These are phyloP conservation scores for Trichoderma afroharzianum DNA, from an alignment of 2,329 filamentous ascomycete genomes.

Conservation along the genomic window DNA sequence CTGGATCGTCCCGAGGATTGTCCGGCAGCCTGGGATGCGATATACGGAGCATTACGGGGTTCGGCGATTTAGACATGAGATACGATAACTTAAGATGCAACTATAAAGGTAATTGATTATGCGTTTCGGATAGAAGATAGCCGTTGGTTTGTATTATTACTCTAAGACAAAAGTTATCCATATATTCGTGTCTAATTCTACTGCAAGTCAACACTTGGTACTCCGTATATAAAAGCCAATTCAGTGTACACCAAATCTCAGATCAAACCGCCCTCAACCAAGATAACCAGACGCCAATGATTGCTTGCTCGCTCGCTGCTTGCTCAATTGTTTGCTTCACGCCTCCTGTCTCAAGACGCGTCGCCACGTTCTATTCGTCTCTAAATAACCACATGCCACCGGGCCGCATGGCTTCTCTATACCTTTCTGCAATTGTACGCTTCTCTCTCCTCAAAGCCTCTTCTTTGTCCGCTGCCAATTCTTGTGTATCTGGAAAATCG, in stretches of 20 bases:
- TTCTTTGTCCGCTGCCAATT: slow-evolving; percentile 61
- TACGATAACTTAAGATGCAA: not conserved
- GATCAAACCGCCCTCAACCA: not conserved
- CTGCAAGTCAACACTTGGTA: not conserved
- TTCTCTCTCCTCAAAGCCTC: slow-evolving; percentile 62
- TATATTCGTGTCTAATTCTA: not conserved
- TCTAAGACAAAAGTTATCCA: not conserved
- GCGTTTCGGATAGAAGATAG: not conserved
- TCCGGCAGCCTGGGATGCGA: not conserved
- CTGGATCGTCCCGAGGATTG: not conserved
- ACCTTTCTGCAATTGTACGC: slow-evolving; percentile 65
- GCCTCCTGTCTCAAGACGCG: not conserved
- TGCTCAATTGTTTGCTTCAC: not conserved
- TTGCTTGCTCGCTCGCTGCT: not conserved
- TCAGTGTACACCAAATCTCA: not conserved
- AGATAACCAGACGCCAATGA: not conserved
- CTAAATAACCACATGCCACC: slow-evolving; percentile 76
- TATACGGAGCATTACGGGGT: not conserved
- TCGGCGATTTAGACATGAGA: not conserved
- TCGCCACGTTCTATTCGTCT: slow-evolving; percentile 58
- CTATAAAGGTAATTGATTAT: not conserved
- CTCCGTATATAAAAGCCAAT: not conserved
- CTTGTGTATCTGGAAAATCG: slow-evolving; percentile 87
- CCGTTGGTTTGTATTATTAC: not conserved
- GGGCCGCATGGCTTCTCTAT: slow-evolving; percentile 75